phyloP scores from a whole-genome alignment of 1,284 basidiomycete genomes.

The Retiboletus fuscus region DNA sequence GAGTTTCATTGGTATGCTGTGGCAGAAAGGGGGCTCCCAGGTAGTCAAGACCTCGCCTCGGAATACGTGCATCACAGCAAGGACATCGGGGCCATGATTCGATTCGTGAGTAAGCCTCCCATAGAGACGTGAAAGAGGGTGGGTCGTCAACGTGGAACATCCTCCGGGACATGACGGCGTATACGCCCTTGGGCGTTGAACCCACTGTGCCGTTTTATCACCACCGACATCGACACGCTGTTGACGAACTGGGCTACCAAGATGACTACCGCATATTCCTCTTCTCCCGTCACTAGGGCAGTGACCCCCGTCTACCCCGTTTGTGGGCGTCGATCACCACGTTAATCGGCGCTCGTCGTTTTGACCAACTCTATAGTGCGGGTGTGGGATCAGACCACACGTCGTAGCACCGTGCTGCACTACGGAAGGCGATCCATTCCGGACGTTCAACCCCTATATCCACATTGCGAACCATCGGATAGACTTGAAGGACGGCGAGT shows the following conservation, averaged over 20 bases:
- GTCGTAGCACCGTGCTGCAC: slow-evolving; percentile 37
- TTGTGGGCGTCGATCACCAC: neutral
- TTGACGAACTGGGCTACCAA: slow-evolving; percentile 33
- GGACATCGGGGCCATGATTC: slow-evolving; percentile 88
- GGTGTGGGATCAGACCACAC: slow-evolving; percentile 39
- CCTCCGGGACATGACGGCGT: slow-evolving; percentile 93
- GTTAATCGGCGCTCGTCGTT: neutral
- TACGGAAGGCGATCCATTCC: slow-evolving; percentile 71
- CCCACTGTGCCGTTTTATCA: slow-evolving; percentile 91
- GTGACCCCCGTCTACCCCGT: slow-evolving; percentile 5
- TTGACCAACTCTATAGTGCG: slow-evolving; percentile 14
- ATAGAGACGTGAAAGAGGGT: neutral
- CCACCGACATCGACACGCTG: slow-evolving; percentile 43
- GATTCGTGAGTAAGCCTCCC: slow-evolving; percentile 57
- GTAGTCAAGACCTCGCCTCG: slow-evolving; percentile 88
- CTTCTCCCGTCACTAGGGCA: slow-evolving; percentile 30
- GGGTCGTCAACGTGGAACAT: neutral
- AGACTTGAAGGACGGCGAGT: slow-evolving; percentile 59
- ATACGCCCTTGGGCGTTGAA: slow-evolving; percentile 89
- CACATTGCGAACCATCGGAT: slow-evolving; percentile 75
- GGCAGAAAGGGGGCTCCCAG: slow-evolving; percentile 90
- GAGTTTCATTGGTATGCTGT: slow-evolving; percentile 97
- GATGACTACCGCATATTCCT: slow-evolving; percentile 27
- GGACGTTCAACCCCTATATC: slow-evolving; percentile 80
- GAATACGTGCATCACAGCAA: slow-evolving; percentile 74